These are phyloP conservation scores for Penicillium sp. DNA, from an alignment of 2,329 filamentous ascomycete species.

Conservation along the genomic window DNA sequence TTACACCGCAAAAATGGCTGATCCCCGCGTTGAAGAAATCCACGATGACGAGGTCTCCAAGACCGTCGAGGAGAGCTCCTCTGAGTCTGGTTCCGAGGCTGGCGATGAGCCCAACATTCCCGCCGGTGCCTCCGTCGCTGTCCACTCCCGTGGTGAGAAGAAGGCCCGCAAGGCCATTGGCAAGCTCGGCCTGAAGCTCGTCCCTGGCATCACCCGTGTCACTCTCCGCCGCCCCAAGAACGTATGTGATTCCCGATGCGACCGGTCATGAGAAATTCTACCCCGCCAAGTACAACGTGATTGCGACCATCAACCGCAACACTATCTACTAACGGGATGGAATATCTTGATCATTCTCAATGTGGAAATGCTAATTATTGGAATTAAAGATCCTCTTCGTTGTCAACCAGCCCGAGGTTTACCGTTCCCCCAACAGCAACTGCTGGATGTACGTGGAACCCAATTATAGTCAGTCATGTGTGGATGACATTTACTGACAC, in stretches of 20 bases:
- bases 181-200: constrained; percentile 95
- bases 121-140: constrained; percentile 80
- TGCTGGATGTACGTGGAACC: constrained; percentile 85
- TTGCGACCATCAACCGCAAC: neutral
- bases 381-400: constrained; percentile 86
- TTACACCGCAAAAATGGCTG: constrained; percentile 67
- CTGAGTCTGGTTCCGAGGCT: constrained; percentile 52
- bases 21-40: constrained; percentile 96
- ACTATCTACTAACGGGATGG: neutral
- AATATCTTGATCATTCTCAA: neutral
- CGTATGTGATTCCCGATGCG: constrained; percentile 61
- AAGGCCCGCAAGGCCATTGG: constrained; percentile 99
- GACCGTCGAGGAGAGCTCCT: constrained; percentile 66
- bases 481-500: constrained; percentile 25
- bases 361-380: constrained; percentile 21
- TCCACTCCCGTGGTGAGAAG: constrained; percentile 99
- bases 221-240: constrained; percentile 98
- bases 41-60: constrained; percentile 84
- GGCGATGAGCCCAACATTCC: constrained; percentile 66
- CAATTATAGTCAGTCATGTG: neutral
- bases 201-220: constrained; percentile 96
- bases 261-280: constrained; percentile 9
- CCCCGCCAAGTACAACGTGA: constrained; percentile 1
- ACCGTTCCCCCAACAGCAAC: constrained; percentile 99
- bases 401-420: constrained; percentile 99